A percentile compares a stretch with the other conserved stretches of the same genome.
Evolutionary conservation across 2,329 filamentous ascomycete genomes (phyloP).

Genomic region (Fusarium sp.): DNA sequence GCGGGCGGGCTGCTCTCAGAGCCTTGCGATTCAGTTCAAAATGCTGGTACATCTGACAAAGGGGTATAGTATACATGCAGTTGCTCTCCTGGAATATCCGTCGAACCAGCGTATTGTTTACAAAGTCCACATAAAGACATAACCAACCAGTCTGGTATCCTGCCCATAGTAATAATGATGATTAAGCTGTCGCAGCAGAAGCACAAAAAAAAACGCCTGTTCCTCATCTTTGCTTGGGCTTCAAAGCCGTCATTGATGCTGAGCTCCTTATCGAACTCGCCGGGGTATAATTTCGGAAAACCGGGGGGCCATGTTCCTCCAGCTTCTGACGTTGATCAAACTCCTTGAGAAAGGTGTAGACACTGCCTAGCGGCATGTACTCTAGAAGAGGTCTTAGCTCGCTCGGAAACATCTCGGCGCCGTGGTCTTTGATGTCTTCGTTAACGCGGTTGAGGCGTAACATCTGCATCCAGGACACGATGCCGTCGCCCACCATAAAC

Average conservation of each 20-base stretch:
- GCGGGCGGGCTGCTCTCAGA: neutral
- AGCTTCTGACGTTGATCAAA: constrained; percentile 34
- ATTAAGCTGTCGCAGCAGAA: neutral
- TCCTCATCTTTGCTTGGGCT: neutral
- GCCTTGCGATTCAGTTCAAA: neutral
- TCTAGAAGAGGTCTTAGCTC: constrained; percentile 30
- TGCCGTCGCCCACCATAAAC: constrained; percentile 36
- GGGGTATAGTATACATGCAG: constrained; percentile 11
- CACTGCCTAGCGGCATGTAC: constrained; percentile 37
- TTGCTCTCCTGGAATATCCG: neutral
- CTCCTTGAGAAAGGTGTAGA: constrained; percentile 38
- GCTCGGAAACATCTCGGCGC: constrained; percentile 35
- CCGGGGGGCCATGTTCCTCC: constrained; percentile 5
- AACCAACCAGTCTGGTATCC: neutral
- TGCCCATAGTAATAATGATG: neutral
- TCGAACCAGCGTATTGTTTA: neutral
- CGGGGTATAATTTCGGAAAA: constrained; percentile 8
- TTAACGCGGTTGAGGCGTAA: constrained; percentile 39
- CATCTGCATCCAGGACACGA: constrained; percentile 42
- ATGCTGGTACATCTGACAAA: neutral
- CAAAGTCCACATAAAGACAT: neutral
- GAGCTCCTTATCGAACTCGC: constrained; percentile 37
- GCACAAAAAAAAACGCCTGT: neutral
- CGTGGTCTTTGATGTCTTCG: constrained; percentile 39
- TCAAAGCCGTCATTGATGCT: constrained; percentile 26